phyloP scores from a whole-genome alignment of 2,329 filamentous ascomycete genomes.

The Amphichorda felina region DNA sequence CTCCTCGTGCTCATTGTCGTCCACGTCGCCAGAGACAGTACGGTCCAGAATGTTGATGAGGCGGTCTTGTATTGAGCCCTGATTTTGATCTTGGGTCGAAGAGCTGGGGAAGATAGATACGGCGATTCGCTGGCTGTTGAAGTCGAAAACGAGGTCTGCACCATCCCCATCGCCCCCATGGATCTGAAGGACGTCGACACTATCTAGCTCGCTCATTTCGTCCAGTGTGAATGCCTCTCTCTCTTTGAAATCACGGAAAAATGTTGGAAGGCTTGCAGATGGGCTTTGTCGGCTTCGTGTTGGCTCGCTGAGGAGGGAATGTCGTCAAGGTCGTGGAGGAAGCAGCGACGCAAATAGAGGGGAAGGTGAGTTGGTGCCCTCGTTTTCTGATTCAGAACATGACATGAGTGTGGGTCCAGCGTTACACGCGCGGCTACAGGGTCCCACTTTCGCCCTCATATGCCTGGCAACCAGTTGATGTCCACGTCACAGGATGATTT shows the following conservation, averaged over 20 bases:
- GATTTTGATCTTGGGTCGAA: slow-evolving; percentile 8
- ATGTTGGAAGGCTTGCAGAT: too few relatives aligned
- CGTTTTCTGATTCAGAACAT: too few relatives aligned
- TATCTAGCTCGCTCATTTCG: slow-evolving; percentile 3
- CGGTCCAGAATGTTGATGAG: slow-evolving; percentile 9
- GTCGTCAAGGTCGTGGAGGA: neutral
- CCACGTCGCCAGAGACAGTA: slow-evolving; percentile 5
- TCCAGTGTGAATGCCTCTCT: neutral
- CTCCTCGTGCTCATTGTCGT: slow-evolving; percentile 8
- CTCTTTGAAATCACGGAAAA: too few relatives aligned
- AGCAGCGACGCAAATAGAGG: slow-evolving; percentile 10
- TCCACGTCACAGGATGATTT: too few relatives aligned
- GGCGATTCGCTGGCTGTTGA: slow-evolving; percentile 8
- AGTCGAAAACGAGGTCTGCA: slow-evolving; percentile 11
- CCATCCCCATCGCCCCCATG: slow-evolving; percentile 10
- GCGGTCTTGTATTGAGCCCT: too few relatives aligned
- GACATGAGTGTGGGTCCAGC: too few relatives aligned
- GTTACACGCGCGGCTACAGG: too few relatives aligned
- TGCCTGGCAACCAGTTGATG: too few relatives aligned
- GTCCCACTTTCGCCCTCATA: too few relatives aligned
- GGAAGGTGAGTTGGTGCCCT: neutral
- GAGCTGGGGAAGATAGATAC: slow-evolving; percentile 10
- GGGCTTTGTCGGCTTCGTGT: too few relatives aligned
- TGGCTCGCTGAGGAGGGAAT: too few relatives aligned
- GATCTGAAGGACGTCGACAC: slow-evolving; percentile 6